These are phyloP conservation scores for Nothophaeocryptopus gaeumannii DNA, from an alignment of 2,329 filamentous ascomycete genomes.

Conservation along the genomic window DNA sequence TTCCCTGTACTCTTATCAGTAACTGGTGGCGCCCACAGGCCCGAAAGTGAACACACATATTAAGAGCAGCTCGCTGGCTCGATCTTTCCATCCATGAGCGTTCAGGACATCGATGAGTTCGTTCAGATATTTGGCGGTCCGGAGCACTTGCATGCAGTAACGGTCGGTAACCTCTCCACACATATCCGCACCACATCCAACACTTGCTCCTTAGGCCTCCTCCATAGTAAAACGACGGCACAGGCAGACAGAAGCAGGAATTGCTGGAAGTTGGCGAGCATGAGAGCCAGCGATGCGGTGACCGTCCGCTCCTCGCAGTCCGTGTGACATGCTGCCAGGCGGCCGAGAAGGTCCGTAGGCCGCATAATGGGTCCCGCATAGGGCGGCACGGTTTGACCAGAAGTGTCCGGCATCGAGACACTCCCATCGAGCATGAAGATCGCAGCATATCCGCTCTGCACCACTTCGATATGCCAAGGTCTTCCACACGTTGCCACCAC, in stretches of 20 bases:
- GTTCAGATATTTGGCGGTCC: neutral
- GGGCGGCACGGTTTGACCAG: too few relatives aligned
- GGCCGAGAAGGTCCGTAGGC: too few relatives aligned
- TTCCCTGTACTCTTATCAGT: neutral
- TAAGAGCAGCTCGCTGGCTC: neutral
- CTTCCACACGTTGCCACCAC: too few relatives aligned
- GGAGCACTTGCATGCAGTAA: neutral
- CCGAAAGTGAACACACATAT: neutral
- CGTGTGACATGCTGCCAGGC: neutral
- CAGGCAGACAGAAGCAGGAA: neutral
- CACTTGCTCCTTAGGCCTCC: neutral
- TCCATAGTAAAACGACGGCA: neutral
- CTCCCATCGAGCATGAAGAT: too few relatives aligned
- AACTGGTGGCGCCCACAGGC: neutral
- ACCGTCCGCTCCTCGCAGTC: neutral
- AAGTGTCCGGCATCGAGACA: too few relatives aligned
- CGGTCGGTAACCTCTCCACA: neutral
- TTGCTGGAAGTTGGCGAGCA: neutral
- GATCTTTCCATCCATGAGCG: neutral
- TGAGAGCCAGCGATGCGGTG: neutral
- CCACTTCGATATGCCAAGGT: too few relatives aligned
- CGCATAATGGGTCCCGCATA: too few relatives aligned
- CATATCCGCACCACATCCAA: neutral
- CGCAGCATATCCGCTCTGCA: too few relatives aligned
- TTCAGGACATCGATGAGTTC: neutral